Base-by-base conservation (phyloP, 495 filamentous ascomycete genomes). In the Hypoxylon intermedium region DNA sequence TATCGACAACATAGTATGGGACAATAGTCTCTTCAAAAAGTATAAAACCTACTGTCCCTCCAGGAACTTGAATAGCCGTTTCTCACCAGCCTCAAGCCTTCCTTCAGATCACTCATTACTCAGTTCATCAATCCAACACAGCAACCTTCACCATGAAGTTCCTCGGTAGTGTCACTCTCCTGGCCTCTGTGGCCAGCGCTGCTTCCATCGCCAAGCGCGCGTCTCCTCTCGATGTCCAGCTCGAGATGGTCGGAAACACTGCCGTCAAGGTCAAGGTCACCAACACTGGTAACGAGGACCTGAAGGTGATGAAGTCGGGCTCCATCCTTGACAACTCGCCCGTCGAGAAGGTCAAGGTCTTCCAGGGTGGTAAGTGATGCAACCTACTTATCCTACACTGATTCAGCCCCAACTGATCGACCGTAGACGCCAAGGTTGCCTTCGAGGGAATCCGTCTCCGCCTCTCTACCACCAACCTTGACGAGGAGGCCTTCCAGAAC, bases 281-380 rank as follows among this genome's bases (percentile, higher is more conserved):
- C 48, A 88, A 89, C 74, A 80, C 73, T 36, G 86, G 85, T 28
- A 68, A 69, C 21, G 71, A 75, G 36, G 73, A 77, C 40, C 68
- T 89, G 23, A 85, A 82, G 55, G 71, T 88, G 36, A 75, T 89
- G 53, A 85, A 83, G 66, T 77, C 82, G 20, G 87, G 87, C 45
- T 85, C 84, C 51, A 82, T 89, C 73, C 71, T 84, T 15, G 85
- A 87, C 51, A 63, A 67, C 21, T 74, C 75, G 5, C 78, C 85
- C 0, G 81, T 87, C 6, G 77, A 88, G 75, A 88, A 88, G 77
- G 78, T 87, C 26, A 64, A 68, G 13, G 73, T 88, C 38, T 85
- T 73, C 69, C 74, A 78, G 47, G 73, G 79, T 46, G 70, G 83
- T 82, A 76, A 63, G 73, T 76, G n/a, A n/a, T n/a, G n/a, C n/a